phyloP scores from a whole-genome alignment of 75 land plant species.

The Gnetum montanum region DNA sequence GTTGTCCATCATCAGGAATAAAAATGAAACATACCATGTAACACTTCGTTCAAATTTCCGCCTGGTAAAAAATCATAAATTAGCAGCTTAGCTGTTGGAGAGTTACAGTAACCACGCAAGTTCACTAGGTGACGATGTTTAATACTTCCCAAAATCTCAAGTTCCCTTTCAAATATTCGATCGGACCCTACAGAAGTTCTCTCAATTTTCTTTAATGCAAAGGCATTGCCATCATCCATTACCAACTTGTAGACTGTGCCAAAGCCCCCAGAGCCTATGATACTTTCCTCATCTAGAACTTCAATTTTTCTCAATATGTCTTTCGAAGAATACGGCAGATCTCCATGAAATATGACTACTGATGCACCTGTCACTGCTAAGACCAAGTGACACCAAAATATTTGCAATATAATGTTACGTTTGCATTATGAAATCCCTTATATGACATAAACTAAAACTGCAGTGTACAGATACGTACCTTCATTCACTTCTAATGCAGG shows the following conservation, averaged over 20 bases:
- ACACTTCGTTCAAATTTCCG: conserved; percentile 82
- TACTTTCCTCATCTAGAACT: conserved; percentile 46
- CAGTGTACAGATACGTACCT: conserved; percentile 28
- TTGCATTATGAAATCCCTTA: too few species aligned
- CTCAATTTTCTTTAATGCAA: conserved; percentile 79
- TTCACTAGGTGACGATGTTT: conserved; percentile 93
- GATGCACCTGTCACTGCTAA: conserved; percentile 51
- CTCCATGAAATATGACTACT: conserved; percentile 90
- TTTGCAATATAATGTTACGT: background rate
- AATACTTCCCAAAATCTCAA: conserved; percentile 86
- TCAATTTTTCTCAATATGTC: conserved; percentile 78
- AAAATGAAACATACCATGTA: conserved; percentile 56
- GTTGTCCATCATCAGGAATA: background rate
- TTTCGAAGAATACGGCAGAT: conserved; percentile 77
- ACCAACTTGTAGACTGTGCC: conserved; percentile 89
- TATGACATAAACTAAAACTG: background rate
- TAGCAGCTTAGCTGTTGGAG: conserved; percentile 72
- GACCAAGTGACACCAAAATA: too few species aligned
- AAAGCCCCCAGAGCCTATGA: conserved; percentile 85
- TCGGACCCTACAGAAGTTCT: conserved; percentile 64
- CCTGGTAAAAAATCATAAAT: conserved; percentile 83
- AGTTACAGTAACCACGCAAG: conserved; percentile 86
- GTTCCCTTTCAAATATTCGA: conserved; percentile 81
- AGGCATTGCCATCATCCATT: conserved; percentile 94
- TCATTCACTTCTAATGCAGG: conserved; percentile 62